These are phyloP conservation scores for Boletus rubescentipes DNA, from an alignment of 768 basidiomycete genomes.

Conservation along the genomic window DNA sequence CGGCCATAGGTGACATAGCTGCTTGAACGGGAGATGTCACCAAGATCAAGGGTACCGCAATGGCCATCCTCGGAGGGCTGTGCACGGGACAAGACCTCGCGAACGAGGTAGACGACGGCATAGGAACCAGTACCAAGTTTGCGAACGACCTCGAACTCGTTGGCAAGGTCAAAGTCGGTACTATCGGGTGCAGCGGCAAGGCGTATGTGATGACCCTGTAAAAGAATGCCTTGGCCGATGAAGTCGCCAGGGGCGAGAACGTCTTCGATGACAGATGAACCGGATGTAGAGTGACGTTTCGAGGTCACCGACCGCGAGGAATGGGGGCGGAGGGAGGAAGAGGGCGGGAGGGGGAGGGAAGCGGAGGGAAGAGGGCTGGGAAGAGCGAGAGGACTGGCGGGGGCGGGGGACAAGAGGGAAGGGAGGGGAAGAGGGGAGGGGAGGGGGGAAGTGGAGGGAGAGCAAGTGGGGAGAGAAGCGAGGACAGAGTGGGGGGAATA, in stretches of 20 bases:
- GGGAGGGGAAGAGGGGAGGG: conserved; percentile 33
- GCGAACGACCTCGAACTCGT: conserved; percentile 80
- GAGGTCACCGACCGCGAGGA: conserved; percentile 37
- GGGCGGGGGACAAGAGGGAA: conserved; percentile 27
- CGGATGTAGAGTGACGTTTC: conserved; percentile 26
- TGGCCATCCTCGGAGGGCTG: conserved; percentile 52
- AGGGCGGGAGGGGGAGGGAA: conserved; percentile 33
- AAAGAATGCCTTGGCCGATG: conserved; percentile 62
- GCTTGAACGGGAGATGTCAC: conserved; percentile 37
- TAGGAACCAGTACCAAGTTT: conserved; percentile 88
- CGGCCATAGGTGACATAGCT: conserved; percentile 58
- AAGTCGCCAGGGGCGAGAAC: conserved; percentile 72
- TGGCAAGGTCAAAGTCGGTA: conserved; percentile 49
- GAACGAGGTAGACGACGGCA: conserved; percentile 91
- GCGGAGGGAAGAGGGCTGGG: conserved; percentile 35
- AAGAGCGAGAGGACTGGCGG: conserved; percentile 34
- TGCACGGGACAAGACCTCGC: conserved; percentile 53
- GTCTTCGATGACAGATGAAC: conserved; percentile 40
- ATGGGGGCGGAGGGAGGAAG: conserved; percentile 35
- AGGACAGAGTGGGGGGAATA: conserved; percentile 16
- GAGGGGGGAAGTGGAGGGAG: conserved; percentile 6
- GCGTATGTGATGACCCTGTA: conserved; percentile 67
- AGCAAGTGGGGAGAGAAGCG: conserved; percentile 3
- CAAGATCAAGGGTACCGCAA: conserved; percentile 55
- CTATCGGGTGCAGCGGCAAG: conserved; percentile 45